phyloP scores from a whole-genome alignment of 805 yeast genomes.

The Metschnikowia hibisci region DNA sequence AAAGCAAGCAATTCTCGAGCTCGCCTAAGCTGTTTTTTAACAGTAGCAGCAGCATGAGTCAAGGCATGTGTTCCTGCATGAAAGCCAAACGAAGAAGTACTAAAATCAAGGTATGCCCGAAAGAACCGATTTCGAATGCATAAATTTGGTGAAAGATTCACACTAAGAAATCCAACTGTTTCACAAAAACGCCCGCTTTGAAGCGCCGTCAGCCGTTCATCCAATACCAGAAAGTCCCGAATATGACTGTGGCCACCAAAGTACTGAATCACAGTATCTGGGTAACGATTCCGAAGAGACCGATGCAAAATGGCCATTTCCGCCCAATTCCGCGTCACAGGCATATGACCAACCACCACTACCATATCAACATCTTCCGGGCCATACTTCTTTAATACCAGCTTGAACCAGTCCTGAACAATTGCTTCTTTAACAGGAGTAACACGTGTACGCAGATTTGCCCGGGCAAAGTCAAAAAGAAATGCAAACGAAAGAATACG shows the following conservation, averaged over 20 bases:
- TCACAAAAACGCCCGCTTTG: slow-evolving; percentile 94
- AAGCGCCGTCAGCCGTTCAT: slow-evolving; percentile 64
- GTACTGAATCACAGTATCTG: slow-evolving; percentile 67
- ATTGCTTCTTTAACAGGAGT: slow-evolving; percentile 55
- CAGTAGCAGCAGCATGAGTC: slow-evolving; percentile 40
- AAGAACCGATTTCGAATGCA: slow-evolving; percentile 25
- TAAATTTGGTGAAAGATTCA: slow-evolving; percentile 30
- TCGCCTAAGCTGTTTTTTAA: slow-evolving; percentile 42
- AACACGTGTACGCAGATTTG: slow-evolving; percentile 60
- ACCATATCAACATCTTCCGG: slow-evolving; percentile 54
- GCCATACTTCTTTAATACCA: slow-evolving; percentile 32
- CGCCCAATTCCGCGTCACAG: slow-evolving; percentile 49
- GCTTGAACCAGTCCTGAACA: slow-evolving; percentile 60
- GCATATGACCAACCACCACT: slow-evolving; percentile 76
- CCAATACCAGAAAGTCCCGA: slow-evolving; percentile 73
- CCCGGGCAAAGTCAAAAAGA: slow-evolving; percentile 67
- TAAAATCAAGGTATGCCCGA: slow-evolving; percentile 82
- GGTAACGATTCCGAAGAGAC: slow-evolving; percentile 54
- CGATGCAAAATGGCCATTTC: slow-evolving; percentile 49
- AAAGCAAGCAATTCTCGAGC: slow-evolving; percentile 50
- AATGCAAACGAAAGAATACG: slow-evolving; percentile 72
- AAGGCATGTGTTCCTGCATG: slow-evolving; percentile 53
- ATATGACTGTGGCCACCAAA: slow-evolving; percentile 96
- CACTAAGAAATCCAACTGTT: slow-evolving; percentile 83
- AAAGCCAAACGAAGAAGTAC: slow-evolving; percentile 59